Conservation (phyloP, 768 basidiomycete species). For the Serpula lacrymans region DNA sequence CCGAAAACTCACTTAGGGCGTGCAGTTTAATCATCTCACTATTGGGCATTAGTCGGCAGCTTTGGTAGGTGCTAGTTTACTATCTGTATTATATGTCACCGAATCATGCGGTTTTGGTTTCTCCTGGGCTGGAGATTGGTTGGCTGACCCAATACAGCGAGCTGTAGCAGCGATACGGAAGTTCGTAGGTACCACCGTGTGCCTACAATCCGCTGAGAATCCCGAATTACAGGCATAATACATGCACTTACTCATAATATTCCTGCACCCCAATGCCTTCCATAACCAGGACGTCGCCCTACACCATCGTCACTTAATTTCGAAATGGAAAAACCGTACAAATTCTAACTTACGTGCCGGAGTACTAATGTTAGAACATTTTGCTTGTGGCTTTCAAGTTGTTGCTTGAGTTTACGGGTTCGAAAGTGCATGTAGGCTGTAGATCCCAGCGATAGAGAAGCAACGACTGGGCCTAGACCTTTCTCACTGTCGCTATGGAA, state of each 20-base stretch:
- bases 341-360: constrained; percentile 51
- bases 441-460: constrained; percentile 74
- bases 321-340: neutral
- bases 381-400: constrained; percentile 18
- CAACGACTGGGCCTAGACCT: constrained; percentile 70
- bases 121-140: too few species aligned
- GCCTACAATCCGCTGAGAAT: constrained; percentile 39
- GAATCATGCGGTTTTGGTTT: too few species aligned
- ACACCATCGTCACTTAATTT: constrained; percentile 5
- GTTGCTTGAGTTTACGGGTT: constrained; percentile 36
- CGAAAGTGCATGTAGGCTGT: constrained; percentile 82
- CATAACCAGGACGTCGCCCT: constrained; percentile 83
- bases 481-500: constrained; percentile 79
- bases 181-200: constrained; percentile 70
- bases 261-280: constrained; percentile 66
- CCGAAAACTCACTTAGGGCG: too few species aligned
- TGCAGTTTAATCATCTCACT: too few species aligned
- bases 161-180: constrained; percentile 83
- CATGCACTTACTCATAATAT: constrained; percentile 59
- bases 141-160: constrained; percentile 49
- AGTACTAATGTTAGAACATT: constrained; percentile 55
- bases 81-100: too few species aligned
- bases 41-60: too few species aligned
- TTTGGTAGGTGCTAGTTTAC: too few species aligned
- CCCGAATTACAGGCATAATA: neutral